Base-by-base conservation (phyloP, 2,329 filamentous ascomycete species). In the Acephala macrosclerotiorum region DNA sequence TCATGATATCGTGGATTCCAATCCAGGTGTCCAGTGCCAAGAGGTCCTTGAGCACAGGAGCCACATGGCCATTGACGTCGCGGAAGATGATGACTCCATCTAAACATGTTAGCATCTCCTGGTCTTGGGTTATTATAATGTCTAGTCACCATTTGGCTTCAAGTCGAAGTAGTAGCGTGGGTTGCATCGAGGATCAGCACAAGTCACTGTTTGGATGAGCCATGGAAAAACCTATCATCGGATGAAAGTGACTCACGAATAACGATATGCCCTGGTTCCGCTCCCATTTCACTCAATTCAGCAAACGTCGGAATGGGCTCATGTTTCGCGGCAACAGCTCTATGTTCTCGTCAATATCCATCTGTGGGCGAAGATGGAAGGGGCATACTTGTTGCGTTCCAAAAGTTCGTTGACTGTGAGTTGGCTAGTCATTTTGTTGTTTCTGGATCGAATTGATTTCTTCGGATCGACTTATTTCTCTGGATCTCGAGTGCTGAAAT, bases 31-130 rank as follows among this genome's bases (percentile, higher is more conserved):
- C 71, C 1, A 75, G 60, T 56, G 70, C 66, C 8, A 74, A 51
- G 25, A 75, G 66, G 35, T 72, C 70, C 14, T 69, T 64, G 2
- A 74, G 58, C 29, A 58, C 65, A 12, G 68, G 72, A 3, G 58
- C 59, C 20, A 73, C 62, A 59, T 73, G 70, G 1, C 75, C 72
- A 49, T 71, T 68, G 26, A 61, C 55, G 66, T 73, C 74, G 55
- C 70, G 65, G 40, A 75, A 62, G 7, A 72, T 61, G 18, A 73
- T 29, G 8, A 72, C 63, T 29, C 71, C 71, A 22, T 68, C 60
- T 64, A 45, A n/a, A 14, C 2, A 29, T 5, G 12, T 53, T 8
- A 53, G 45, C 6, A 25, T 14, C 12, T 58, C 36, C 58, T 25
- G 9, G 20, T 58, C 18, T 18, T 12, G 6, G 22, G 2, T 16